These are phyloP conservation scores for Rhododendron henanense DNA, from an alignment of 148 eudicot species.

Conservation along the genomic window DNA sequence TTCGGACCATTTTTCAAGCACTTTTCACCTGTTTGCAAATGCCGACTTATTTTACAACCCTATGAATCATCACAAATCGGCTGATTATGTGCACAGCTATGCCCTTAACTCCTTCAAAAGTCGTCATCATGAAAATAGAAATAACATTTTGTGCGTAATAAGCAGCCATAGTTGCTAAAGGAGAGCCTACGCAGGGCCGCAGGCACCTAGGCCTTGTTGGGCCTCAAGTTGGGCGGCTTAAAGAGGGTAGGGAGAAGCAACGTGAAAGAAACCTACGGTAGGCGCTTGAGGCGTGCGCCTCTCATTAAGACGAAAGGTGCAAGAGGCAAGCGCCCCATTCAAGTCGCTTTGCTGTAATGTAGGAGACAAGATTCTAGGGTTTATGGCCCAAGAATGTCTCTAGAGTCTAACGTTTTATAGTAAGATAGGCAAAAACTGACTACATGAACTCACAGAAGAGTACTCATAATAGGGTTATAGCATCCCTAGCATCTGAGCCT, in stretches of 20 bases:
- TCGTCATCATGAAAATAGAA: not conserved
- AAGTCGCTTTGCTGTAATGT: not conserved
- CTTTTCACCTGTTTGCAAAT: not conserved
- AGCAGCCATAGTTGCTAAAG: not conserved
- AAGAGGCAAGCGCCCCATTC: not conserved
- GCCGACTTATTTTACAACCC: not conserved
- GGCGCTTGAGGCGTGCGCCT: not conserved
- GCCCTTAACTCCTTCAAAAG: not conserved
- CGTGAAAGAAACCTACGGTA: not conserved
- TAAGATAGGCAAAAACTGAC: not conserved
- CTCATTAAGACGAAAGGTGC: not conserved
- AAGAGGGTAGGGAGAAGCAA: not conserved
- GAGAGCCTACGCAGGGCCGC: not conserved
- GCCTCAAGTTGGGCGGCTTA: not conserved
- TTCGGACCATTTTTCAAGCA: not conserved
- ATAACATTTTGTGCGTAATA: not conserved
- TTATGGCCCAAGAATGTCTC: not conserved
- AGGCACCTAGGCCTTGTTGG: not conserved
- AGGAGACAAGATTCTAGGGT: not conserved
- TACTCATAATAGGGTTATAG: not conserved
- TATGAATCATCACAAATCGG: not conserved
- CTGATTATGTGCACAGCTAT: not conserved
- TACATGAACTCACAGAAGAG: not conserved
- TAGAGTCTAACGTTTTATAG: not conserved
- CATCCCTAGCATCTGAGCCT: not conserved